Base-by-base conservation (phyloP, 176 grass and related monocot genomes). In the Elymus sibiricus region DNA sequence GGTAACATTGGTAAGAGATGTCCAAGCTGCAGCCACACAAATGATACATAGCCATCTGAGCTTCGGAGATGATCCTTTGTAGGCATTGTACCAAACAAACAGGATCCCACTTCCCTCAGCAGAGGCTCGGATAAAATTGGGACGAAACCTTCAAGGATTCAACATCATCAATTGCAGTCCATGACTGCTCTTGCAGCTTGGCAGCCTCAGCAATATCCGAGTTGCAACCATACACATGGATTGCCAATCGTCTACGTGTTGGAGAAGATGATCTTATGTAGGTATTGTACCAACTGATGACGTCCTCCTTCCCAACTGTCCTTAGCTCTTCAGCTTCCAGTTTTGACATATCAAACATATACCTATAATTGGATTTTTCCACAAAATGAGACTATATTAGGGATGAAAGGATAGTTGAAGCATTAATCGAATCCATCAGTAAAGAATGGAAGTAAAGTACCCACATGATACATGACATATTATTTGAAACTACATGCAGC, bases 251-350 rank as follows among this genome's bases (percentile, higher is more conserved):
- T 79, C 94, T 92, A 47, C 87, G 82, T 56, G 91, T 95, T 17
- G 90, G 81, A 38, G 97, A 92, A 46, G 85, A 55, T 24, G 79
- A 66, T 73, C 55, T 92, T 76, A 98, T 89, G 79, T 98, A 98
- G 68, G 82, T 91, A 60, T 98, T 94, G 84, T 77, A 98, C 88
- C 94, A 92, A 34, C 77, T 68, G 11, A 96, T 92, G 38, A 99
- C 85, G 77, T 99, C 94, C 60, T 87, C 90, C 92, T 99, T 99
- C 43, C 82, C 53, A 67, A 99, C 75, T 73, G 88, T 93, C 83
- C 77, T 94, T 39, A 99, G 86, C 71, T 99, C 97, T 86, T 99
- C 94, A 49, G 94, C 90, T 90, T 99, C 97, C 60, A 99, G 77
- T 86, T 92, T 94, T 31, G 86, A 62, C 87, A 94, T 95, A 44